Evolutionary conservation across 352 stramenopile genomes (phyloP), one percentile per base, ranked within the genome.

Genomic region (Thalassiosira mediterranea): DNA sequence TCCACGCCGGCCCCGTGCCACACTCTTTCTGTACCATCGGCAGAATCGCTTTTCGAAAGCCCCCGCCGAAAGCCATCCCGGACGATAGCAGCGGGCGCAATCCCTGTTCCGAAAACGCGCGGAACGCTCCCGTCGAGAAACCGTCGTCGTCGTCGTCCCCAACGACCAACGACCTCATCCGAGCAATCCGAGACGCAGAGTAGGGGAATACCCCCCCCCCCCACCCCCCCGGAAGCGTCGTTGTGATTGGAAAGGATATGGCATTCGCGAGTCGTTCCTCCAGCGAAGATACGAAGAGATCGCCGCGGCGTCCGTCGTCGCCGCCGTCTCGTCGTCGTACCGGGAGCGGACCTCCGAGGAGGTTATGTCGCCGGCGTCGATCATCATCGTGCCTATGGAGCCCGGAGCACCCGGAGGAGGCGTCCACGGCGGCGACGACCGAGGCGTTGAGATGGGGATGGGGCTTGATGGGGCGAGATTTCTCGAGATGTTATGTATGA

Each of bases 341-440:
- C 61, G 57, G 0, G 21, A 21, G 4, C 66, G 46, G 13, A 76
- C 56, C 26, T 76, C 56, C 4, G 10, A 29, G 23, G 53, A 54
- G 17, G 54, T 76, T 34, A 76, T 21, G 25, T 68, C 66, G 31
- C 10, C 37, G 23, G 54, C 56, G 38, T 62, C n/a, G 19, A 76
- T 63, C 66, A 76, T 76, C 0, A 29, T 73, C 34, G 8, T 44
- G 23, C n/a, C n/a, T n/a, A n/a, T n/a, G n/a, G n/a, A n/a, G n/a
- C n/a, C n/a, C n/a, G n/a, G n/a, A n/a, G n/a, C n/a, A n/a, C n/a
- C n/a, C n/a, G n/a, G n/a, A n/a, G n/a, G n/a, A n/a, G n/a, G n/a
- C n/a, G n/a, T n/a, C n/a, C n/a, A n/a, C n/a, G n/a, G n/a, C n/a
- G n/a, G n/a, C n/a, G n/a, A n/a, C n/a, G n/a, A n/a, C n/a, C n/a